Conservation (phyloP, 1,139 yeast species). For the Casaregolazyma suthepensis region DNA sequence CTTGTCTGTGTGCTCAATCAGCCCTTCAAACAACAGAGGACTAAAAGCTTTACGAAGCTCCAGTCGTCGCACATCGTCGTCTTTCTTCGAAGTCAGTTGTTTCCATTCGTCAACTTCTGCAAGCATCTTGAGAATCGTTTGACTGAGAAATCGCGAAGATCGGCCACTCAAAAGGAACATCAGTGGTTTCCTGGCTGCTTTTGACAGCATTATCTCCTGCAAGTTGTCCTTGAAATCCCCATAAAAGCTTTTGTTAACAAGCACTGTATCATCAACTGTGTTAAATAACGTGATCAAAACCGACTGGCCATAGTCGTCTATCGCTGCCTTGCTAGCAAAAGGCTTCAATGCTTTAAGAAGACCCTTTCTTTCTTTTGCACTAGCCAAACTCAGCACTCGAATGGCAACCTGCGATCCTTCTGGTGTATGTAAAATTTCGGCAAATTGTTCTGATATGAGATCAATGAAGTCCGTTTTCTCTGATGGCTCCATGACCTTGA, state of each 20-base stretch:
- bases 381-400: constrained; percentile 70
- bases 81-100: constrained; percentile 65
- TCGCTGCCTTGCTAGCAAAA: constrained; percentile 67
- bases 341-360: constrained; percentile 66
- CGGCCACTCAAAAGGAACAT: constrained; percentile 73
- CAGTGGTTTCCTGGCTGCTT: constrained; percentile 85
- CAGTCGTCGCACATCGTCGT: constrained; percentile 63
- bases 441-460: constrained; percentile 77
- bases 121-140: constrained; percentile 56
- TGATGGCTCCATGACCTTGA: constrained; percentile 55
- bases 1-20: constrained; percentile 43
- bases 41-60: constrained; percentile 65
- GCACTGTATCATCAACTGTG: constrained; percentile 91
- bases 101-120: constrained; percentile 60
- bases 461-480: constrained; percentile 82
- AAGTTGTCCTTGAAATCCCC: constrained; percentile 52
- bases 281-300: constrained; percentile 74
- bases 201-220: constrained; percentile 56
- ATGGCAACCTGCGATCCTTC: constrained; percentile 93
- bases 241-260: constrained; percentile 66
- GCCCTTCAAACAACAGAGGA: constrained; percentile 56
- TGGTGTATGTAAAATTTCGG: constrained; percentile 90
- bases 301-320: constrained; percentile 79
- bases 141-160: constrained; percentile 78
- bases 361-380: constrained; percentile 85